Evolutionary conservation across 2,329 filamentous ascomycete genomes (phyloP).

Genomic region (Trichoderma atrobrunneum): DNA sequence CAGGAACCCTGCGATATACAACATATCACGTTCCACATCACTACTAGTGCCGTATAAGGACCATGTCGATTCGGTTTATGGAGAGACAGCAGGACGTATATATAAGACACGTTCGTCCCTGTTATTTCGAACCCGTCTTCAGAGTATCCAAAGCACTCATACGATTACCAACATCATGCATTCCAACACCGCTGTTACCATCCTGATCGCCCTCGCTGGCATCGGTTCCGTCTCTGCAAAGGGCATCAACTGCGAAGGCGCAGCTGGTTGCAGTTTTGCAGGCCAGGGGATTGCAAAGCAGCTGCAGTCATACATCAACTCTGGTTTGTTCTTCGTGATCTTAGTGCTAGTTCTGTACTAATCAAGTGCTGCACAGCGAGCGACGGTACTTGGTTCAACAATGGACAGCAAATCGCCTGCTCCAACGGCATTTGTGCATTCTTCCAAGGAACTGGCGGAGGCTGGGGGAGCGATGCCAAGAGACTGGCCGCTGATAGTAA

Average conservation of each 20-base stretch:
- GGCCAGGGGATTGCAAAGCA: background rate
- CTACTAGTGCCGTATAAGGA: background rate
- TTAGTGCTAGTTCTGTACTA: background rate
- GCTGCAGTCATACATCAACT: background rate
- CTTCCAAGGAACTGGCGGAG: background rate
- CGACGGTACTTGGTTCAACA: background rate
- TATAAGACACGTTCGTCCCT: background rate
- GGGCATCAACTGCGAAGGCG: background rate
- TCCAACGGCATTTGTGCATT: background rate
- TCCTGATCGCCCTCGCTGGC: background rate
- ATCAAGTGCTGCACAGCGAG: background rate
- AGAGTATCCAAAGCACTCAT: background rate
- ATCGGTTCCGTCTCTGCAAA: background rate
- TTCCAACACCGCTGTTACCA: background rate
- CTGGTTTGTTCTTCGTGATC: background rate
- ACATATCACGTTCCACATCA: background rate
- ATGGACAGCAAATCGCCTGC: background rate
- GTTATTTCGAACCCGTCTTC: background rate
- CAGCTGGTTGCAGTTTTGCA: background rate
- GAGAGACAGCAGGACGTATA: background rate
- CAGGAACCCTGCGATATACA: background rate
- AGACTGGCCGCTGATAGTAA: background rate
- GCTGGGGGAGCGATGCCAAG: background rate
- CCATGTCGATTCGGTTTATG: background rate
- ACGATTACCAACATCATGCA: background rate